phyloP scores from a whole-genome alignment of 2,329 filamentous ascomycete genomes.

The Huntiella abstrusa region DNA sequence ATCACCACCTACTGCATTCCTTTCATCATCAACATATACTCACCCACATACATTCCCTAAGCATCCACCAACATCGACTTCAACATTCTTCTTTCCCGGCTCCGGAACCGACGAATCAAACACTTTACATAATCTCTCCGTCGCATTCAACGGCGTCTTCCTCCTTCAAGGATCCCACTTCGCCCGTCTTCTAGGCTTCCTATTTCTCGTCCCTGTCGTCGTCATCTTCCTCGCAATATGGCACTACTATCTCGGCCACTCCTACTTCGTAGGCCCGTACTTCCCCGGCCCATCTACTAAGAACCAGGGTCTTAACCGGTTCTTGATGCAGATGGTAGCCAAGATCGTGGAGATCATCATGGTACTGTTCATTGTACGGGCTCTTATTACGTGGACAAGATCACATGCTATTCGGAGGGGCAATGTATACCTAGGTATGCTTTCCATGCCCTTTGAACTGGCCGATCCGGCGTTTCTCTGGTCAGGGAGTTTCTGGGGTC shows the following conservation, averaged over 20 bases:
- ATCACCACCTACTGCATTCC: no score
- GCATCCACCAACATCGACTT: no score
- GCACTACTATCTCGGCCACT: not conserved
- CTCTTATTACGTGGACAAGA: not conserved
- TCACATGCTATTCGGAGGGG: not conserved
- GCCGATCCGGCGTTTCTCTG: constrained; percentile 1
- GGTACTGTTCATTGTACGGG: not conserved
- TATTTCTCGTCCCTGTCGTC: not conserved
- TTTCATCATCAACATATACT: no score
- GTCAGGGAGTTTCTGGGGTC: constrained; percentile 1
- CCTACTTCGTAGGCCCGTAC: not conserved
- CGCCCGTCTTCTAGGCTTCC: not conserved
- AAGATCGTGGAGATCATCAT: not conserved
- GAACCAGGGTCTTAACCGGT: constrained; percentile 1
- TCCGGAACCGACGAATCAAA: constrained; percentile 2
- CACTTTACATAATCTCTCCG: not conserved
- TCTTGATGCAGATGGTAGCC: constrained; percentile 1
- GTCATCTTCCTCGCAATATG: not conserved
- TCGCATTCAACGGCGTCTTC: not conserved
- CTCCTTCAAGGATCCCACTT: not conserved
- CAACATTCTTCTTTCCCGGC: not conserved
- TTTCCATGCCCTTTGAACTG: constrained; percentile 2
- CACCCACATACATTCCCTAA: no score
- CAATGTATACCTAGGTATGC: not conserved
- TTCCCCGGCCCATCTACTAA: not conserved